These are phyloP conservation scores for Colletotrichum musicola DNA, from an alignment of 2,329 filamentous ascomycete genomes.

Conservation along the genomic window DNA sequence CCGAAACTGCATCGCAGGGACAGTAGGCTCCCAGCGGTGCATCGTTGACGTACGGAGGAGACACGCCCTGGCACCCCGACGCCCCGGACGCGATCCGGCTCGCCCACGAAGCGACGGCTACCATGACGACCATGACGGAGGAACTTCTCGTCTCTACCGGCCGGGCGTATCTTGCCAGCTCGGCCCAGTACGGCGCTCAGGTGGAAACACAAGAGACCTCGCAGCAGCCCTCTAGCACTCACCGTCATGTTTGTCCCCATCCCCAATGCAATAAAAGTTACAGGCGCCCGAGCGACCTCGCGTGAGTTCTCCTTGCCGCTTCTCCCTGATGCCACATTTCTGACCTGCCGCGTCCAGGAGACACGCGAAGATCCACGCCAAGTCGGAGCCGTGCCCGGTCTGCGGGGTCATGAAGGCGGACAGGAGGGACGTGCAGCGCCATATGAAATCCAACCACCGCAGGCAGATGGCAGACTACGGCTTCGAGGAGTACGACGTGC, in stretches of 20 bases:
- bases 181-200: background rate
- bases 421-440: background rate
- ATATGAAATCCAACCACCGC: background rate
- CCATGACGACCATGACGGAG: background rate
- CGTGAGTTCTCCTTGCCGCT: background rate
- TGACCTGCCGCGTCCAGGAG: background rate
- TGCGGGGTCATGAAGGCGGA: background rate
- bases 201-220: background rate
- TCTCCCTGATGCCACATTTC: too few species aligned
- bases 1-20: background rate
- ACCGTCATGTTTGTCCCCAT: background rate
- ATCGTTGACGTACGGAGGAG: background rate
- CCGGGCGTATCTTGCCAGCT: background rate
- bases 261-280: background rate
- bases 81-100: background rate
- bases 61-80: background rate
- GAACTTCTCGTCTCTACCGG: background rate
- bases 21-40: conserved; percentile 2
- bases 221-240: background rate
- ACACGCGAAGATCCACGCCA: conserved; percentile 1
- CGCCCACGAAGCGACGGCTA: background rate
- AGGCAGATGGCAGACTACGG: background rate
- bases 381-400: background rate
- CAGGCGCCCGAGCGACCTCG: background rate
- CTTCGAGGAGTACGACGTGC: background rate